phyloP scores from a whole-genome alignment of 345 rosid species.

The Orychophragmus violaceus region DNA sequence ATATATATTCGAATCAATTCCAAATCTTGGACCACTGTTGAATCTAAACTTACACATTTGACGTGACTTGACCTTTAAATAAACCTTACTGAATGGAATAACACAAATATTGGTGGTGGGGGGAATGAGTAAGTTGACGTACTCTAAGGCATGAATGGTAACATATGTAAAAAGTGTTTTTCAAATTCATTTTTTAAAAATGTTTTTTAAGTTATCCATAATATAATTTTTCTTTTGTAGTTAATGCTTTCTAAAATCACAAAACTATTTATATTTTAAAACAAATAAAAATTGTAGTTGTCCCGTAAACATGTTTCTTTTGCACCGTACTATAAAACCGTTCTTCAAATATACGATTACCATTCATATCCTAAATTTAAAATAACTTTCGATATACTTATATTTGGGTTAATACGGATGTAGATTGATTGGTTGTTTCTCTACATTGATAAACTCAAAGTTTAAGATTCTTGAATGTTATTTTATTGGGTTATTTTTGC shows the following conservation, averaged over 20 bases:
- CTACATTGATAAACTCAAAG: constrained; percentile 14
- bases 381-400: no score
- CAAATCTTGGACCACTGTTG: neutral
- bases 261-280: no score
- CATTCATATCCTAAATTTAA: no score
- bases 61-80: neutral
- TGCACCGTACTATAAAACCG: no score
- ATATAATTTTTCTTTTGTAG: no score
- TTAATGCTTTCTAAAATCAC: no score
- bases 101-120: neutral
- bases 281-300: no score
- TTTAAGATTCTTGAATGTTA: constrained; percentile 6
- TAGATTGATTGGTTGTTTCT: neutral
- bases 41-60: neutral
- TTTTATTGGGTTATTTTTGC: neutral
- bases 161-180: no score
- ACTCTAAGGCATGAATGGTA: neutral
- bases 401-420: neutral
- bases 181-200: no score
- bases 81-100: neutral
- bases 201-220: no score
- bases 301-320: no score
- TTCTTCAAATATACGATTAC: no score
- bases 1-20: neutral
- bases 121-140: neutral